These are phyloP conservation scores for Acaromyces ingoldii DNA, from an alignment of 1,284 basidiomycete genomes.

Conservation along the genomic window DNA sequence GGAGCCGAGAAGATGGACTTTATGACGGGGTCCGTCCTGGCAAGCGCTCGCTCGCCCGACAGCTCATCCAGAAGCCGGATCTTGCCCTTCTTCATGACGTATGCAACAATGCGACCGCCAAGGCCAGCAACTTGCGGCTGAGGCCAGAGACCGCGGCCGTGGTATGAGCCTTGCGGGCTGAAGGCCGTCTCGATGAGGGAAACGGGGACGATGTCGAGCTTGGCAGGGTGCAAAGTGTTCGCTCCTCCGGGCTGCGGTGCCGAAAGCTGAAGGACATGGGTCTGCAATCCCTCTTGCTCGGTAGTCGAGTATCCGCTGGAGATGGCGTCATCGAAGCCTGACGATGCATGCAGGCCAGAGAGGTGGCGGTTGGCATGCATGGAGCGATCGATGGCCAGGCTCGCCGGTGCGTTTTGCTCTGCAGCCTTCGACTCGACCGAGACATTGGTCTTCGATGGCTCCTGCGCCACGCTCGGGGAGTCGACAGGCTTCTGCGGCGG, in stretches of 20 bases:
- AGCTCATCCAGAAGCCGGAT: constrained; percentile 19
- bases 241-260: constrained; percentile 20
- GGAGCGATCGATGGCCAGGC: background rate
- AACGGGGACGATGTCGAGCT: constrained; percentile 19
- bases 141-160: constrained; percentile 13
- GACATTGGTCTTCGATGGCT: no score
- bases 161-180: constrained; percentile 9
- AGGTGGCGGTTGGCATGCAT: background rate
- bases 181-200: constrained; percentile 21
- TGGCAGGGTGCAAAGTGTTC: constrained; percentile 15
- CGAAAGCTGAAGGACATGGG: constrained; percentile 12
- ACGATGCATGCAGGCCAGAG: background rate
- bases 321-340: background rate
- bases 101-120: constrained; percentile 13
- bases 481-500: no score
- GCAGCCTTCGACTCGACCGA: no score
- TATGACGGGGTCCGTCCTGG: background rate
- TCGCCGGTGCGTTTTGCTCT: no score
- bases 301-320: background rate
- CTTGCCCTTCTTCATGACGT: constrained; percentile 25
- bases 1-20: background rate
- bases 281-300: background rate
- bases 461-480: no score
- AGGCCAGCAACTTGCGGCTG: constrained; percentile 9
- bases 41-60: constrained; percentile 15